Base-by-base conservation (phyloP, 177 flowering plant species). In the Vitis hybrid region DNA sequence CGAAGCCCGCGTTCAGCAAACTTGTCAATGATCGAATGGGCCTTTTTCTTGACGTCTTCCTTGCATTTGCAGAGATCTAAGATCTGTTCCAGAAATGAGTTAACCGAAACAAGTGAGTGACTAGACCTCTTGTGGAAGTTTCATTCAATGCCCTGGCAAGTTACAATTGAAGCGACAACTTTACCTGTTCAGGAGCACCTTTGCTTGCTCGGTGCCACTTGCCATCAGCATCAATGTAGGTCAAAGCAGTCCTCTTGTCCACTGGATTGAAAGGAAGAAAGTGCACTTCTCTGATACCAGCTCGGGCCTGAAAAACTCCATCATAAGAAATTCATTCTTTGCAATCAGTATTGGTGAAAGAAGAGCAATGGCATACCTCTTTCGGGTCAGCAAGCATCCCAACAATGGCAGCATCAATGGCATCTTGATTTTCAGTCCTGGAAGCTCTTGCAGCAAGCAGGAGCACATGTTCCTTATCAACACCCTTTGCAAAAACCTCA, bases 301-400 rank as follows among this genome's bases (percentile, higher is more conserved):
- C 89, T 67, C 92, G 60, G 67, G 92, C 92, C 92, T 88, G 72
- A 72, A 73, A 39, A 52, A 21, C 16, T 14, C 50, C 5, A 66
- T 10, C 45, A 39, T 39, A 39, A 39, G 45, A 4, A 7, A 5
- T 7, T 39, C 45, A 39, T 39, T 39, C 45, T 39, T 39, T 39
- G 7, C 45, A 39, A 39, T 39, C 45, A 39, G 8, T 7, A 2
- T 51, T 14, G 10, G 50, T 60, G n/a, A 62, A 16, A 3, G 2
- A 51, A 12, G 11, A 70, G 14, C 60, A 74, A 18, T 26, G 13
- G 48, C 16, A 19, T 77, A 88, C 91, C 90, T 89, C 93, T 63
- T 89, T 89, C 0, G 90, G 93, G 65, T 89, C 93, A 68, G 88
- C 90, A 78, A 89, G 88, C 84, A 82, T 89, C 49, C 90, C 90